phyloP scores from a whole-genome alignment of 148 eudicot species.

The Vaccinium corymbosum region DNA sequence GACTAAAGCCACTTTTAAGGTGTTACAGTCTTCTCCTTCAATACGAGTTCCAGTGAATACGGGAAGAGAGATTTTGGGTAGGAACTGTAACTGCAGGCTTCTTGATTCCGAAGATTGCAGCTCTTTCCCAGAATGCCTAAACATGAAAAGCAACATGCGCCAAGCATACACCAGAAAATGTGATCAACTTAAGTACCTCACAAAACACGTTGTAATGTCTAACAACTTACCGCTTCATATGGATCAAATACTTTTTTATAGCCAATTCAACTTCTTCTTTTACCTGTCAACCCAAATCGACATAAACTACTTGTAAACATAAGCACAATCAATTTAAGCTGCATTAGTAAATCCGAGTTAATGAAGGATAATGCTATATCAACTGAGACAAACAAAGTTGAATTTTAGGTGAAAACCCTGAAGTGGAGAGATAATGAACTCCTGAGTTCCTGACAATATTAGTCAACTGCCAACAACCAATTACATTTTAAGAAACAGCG shows the following conservation, averaged over 20 bases:
- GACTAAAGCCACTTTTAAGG: constrained; percentile 59
- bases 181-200: constrained; percentile 6
- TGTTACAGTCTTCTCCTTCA: constrained; percentile 73
- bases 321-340: constrained; percentile 7
- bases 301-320: not conserved
- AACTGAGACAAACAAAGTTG: not conserved
- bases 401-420: not conserved
- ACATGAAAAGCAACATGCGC: constrained; percentile 10
- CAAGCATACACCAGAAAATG: not conserved
- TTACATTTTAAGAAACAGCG: not conserved
- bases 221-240: constrained; percentile 47
- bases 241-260: constrained; percentile 56
- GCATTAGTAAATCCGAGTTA: not conserved
- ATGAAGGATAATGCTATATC: not conserved
- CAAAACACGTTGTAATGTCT: not conserved
- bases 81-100: constrained; percentile 62
- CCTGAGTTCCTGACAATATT: not conserved
- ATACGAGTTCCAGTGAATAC: constrained; percentile 94
- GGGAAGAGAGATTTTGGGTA: constrained; percentile 62
- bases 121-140: constrained; percentile 61
- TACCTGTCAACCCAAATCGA: constrained; percentile 44
- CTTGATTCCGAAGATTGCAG: constrained; percentile 45
- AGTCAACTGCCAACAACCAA: not conserved
- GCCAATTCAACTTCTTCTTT: constrained; percentile 93
- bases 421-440: not conserved